Evolutionary conservation across 1,139 yeast genomes (phyloP).

Genomic region (Yamadazyma aaseri): DNA sequence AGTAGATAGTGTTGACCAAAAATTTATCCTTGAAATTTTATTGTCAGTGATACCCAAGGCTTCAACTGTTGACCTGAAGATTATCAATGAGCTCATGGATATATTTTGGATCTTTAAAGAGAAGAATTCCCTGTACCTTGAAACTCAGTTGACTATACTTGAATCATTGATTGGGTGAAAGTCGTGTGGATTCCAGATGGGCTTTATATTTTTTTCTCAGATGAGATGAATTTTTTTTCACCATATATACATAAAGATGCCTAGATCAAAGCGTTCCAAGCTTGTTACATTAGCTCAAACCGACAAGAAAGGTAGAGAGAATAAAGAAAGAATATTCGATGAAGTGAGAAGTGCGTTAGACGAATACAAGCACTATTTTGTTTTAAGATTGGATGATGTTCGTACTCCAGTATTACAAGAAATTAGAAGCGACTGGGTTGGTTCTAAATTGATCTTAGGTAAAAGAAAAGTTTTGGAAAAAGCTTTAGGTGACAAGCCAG

Average conservation of each 20-base stretch:
- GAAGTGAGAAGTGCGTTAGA: constrained; percentile 85
- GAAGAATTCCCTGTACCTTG: not conserved
- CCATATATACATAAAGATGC: constrained; percentile 52
- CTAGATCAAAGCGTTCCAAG: constrained; percentile 92
- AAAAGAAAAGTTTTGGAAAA: constrained; percentile 91
- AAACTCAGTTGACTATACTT: not conserved
- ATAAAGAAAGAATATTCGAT: constrained; percentile 86
- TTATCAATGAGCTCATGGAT: constrained; percentile 1
- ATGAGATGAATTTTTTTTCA: constrained; percentile 6
- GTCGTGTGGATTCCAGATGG: constrained; percentile 9
- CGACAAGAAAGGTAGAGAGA: constrained; percentile 91
- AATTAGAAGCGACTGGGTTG: constrained; percentile 88
- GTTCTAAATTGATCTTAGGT: constrained; percentile 85
- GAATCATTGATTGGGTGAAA: not conserved
- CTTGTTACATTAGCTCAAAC: constrained; percentile 95
- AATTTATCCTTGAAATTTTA: not conserved
- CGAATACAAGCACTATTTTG: constrained; percentile 75
- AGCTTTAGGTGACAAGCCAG: constrained; percentile 83
- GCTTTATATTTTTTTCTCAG: constrained; percentile 7
- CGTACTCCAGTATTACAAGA: constrained; percentile 95
- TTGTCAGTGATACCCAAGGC: not conserved
- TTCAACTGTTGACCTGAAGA: no score
- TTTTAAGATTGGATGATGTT: constrained; percentile 83
- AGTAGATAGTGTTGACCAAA: not conserved
- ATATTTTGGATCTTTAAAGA: not conserved